Base-by-base conservation (phyloP, 2,329 filamentous ascomycete genomes). In the Diaporthe capsici region DNA sequence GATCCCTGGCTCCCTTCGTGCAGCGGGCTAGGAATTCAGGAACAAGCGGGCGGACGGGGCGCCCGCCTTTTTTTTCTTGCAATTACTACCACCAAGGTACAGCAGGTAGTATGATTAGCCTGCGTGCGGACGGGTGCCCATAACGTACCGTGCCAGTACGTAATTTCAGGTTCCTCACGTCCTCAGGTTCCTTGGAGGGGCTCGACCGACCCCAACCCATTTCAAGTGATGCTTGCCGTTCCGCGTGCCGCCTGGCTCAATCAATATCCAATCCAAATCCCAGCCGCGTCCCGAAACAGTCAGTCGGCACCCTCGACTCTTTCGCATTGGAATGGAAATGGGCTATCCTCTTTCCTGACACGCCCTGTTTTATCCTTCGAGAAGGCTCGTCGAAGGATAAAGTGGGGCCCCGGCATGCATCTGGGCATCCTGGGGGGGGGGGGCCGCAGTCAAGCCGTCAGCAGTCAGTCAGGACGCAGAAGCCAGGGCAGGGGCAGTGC, bases 11-110 rank as follows among this genome's bases (percentile, higher is more conserved):
- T 71, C 72, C 61, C 72, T 70, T 22, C 39, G 31, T 68, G 61
- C 72, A 68, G 63, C 61, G 72, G 72, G 72, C 63, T 58, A 71
- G 61, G 63, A 58, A 68, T 42, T 71, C 72, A 74, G 72, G 72
- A 74, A 71, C 72, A n/a, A 53, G 44, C 63, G 28, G 65, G 53
- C 63, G 44, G 63, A 68, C 44, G 63, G 65, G 65, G 65, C 31
- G 65, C 65, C 65, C 65, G 65, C 65, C 47, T 53, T 68, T 53
- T 53, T 39, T 53, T 28, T 13, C 65, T 39, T 37, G 37, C 15
- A 44, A 63, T 42, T 63, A 42, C 58, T 42, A 65, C 60, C 60
- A 47, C 60, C 15, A 31, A 47, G 60, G 60, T 44, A 65, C 60
- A 65, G 15, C 60, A 12, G 20, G 28, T 12, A 37, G 22, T 67